Evolutionary conservation across 768 basidiomycete species (phyloP).

Genomic region (Trametes villosa): DNA sequence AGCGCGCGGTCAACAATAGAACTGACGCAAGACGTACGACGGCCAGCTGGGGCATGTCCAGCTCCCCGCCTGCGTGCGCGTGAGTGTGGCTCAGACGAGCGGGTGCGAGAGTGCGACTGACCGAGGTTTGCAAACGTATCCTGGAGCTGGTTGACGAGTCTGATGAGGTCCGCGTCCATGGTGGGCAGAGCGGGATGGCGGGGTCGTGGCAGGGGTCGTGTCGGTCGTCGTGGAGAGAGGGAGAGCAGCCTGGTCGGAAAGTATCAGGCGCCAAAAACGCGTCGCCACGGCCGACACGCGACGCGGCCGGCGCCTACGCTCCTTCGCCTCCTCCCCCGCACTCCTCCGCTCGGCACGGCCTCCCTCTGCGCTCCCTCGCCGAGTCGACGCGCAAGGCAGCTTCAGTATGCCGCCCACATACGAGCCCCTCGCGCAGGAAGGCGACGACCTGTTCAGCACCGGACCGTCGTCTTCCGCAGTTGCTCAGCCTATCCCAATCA

Average conservation of each 20-base stretch:
- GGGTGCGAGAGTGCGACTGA: constrained; percentile 43
- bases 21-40: constrained; percentile 60
- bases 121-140: constrained; percentile 90
- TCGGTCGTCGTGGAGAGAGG: constrained; percentile 15
- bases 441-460: constrained; percentile 10
- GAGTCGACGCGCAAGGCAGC: constrained; percentile 1
- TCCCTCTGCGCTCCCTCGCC: neutral
- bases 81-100: constrained; percentile 18
- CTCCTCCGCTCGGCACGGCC: neutral
- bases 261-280: constrained; percentile 21
- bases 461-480: constrained; percentile 8
- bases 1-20: neutral
- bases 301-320: constrained; percentile 9
- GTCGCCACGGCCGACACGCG: constrained; percentile 25
- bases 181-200: constrained; percentile 17
- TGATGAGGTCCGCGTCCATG: constrained; percentile 96
- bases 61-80: constrained; percentile 67
- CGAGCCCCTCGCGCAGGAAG: constrained; percentile 17
- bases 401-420: constrained; percentile 4
- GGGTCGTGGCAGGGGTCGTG: constrained; percentile 16
- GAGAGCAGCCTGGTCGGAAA: neutral
- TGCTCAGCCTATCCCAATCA: constrained; percentile 7
- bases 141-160: constrained; percentile 93
- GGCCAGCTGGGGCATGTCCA: constrained; percentile 91
- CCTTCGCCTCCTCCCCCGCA: constrained; percentile 4